These are phyloP conservation scores for Penicillium concentricum DNA, from an alignment of 2,329 filamentous ascomycete genomes.

Conservation along the genomic window DNA sequence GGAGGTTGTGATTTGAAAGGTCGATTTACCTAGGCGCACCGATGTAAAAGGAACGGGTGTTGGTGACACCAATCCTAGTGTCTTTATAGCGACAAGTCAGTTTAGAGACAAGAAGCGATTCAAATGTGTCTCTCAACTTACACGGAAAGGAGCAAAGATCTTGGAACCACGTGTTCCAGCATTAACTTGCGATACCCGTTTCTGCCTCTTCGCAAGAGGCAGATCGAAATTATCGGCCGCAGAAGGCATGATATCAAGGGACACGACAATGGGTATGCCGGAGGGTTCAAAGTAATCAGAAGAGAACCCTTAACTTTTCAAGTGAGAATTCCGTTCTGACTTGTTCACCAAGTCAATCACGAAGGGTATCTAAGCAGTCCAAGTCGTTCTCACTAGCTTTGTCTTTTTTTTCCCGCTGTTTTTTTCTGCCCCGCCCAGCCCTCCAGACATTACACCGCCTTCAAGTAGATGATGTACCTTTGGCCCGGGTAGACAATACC, in stretches of 20 bases:
- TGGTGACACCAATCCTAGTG: slow-evolving; percentile 87
- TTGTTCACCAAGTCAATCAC: not conserved
- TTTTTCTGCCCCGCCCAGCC: slow-evolving; percentile 12
- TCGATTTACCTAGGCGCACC: slow-evolving; percentile 85
- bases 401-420: slow-evolving; percentile 6
- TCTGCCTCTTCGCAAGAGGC: slow-evolving; percentile 75
- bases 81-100: slow-evolving; percentile 54
- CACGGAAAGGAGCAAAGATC: slow-evolving; percentile 91
- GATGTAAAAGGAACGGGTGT: slow-evolving; percentile 87
- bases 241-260: slow-evolving; percentile 46
- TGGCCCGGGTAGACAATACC: not conserved
- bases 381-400: not conserved
- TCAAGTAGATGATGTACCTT: not conserved
- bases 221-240: slow-evolving; percentile 55
- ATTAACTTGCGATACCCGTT: slow-evolving; percentile 48
- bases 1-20: slow-evolving; percentile 95
- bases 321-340: not conserved
- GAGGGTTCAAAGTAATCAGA: not conserved
- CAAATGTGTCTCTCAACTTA: slow-evolving; percentile 48
- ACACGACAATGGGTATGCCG: not conserved
- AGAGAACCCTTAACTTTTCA: not conserved
- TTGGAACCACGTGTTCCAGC: slow-evolving; percentile 59
- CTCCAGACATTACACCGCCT: slow-evolving; percentile 4
- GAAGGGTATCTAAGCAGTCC: not conserved
- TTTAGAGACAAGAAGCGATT: slow-evolving; percentile 6